Conservation (phyloP, 192 early-diverging fungal species). For the Chytriomyces confervae region DNA sequence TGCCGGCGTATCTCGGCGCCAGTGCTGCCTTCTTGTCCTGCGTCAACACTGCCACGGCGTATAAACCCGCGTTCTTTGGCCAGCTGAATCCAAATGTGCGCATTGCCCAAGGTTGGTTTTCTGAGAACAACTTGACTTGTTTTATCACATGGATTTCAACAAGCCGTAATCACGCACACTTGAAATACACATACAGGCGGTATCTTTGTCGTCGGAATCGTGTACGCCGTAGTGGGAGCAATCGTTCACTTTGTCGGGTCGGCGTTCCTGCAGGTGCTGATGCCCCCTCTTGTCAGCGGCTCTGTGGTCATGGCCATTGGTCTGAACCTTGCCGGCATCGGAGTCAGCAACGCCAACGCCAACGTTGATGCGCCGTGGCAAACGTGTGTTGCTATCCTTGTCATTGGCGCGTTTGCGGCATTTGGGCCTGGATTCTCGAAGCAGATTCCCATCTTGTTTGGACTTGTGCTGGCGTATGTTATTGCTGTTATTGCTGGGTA, state of each 20-base stretch:
- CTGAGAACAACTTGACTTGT: too few species aligned
- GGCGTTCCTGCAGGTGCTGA: conserved; percentile 53
- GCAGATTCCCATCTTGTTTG: conserved; percentile 60
- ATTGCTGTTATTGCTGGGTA: conserved; percentile 45
- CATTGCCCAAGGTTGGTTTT: conserved; percentile 43
- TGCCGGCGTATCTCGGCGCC: conserved; percentile 65
- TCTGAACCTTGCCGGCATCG: conserved; percentile 53
- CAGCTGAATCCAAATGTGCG: conserved; percentile 50
- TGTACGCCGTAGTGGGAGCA: conserved; percentile 50
- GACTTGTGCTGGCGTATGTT: conserved; percentile 48
- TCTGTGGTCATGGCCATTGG: conserved; percentile 63
- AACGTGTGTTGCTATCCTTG: conserved; percentile 54
- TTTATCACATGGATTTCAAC: too few species aligned
- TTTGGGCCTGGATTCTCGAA: conserved; percentile 55
- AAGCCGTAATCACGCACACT: not conserved
- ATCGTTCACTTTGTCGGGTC: conserved; percentile 53
- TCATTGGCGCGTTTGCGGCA: conserved; percentile 46
- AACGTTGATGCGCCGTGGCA: conserved; percentile 57
- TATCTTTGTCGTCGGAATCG: conserved; percentile 57
- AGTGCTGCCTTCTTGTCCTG: conserved; percentile 62
- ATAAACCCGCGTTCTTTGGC: conserved; percentile 24
- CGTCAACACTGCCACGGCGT: conserved; percentile 57
- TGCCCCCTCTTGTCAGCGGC: conserved; percentile 65
- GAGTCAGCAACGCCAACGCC: conserved; percentile 45
- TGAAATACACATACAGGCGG: conserved; percentile 31